phyloP scores from a whole-genome alignment of 1,284 basidiomycete genomes.

The Athelia psychrophila region DNA sequence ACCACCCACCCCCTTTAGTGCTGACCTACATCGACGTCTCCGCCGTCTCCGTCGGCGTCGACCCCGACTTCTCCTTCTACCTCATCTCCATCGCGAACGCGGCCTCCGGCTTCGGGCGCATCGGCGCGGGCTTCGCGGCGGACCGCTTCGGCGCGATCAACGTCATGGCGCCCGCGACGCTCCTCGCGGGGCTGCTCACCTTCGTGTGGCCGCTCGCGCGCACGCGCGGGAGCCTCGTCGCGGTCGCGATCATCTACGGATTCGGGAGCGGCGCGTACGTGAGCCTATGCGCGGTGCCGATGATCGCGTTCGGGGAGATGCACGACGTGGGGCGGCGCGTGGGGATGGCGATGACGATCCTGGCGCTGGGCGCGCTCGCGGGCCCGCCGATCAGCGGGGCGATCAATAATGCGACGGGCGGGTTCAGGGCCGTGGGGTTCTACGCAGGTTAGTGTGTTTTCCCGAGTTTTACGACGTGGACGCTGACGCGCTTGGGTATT shows the following conservation, averaged over 20 bases:
- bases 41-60: conserved; percentile 34
- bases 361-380: conserved; percentile 42
- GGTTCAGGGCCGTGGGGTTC: conserved; percentile 51
- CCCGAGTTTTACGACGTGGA: background rate
- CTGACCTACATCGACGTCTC: conserved; percentile 48
- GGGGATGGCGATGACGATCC: conserved; percentile 55
- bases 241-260: conserved; percentile 50
- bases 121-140: conserved; percentile 33
- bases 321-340: conserved; percentile 58
- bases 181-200: conserved; percentile 47
- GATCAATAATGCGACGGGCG: conserved; percentile 42
- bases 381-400: conserved; percentile 61
- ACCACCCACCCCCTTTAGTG: conserved; percentile 25
- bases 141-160: conserved; percentile 46
- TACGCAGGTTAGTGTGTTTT: conserved; percentile 53
- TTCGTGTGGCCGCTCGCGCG: conserved; percentile 57
- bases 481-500: background rate
- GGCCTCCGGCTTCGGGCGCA: conserved; percentile 35
- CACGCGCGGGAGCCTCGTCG: conserved; percentile 36
- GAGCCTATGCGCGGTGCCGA: conserved; percentile 50
- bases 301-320: conserved; percentile 56
- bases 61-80: conserved; percentile 37
- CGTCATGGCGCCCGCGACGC: conserved; percentile 51
- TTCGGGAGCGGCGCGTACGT: conserved; percentile 55
- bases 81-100: conserved; percentile 44